Base-by-base conservation (phyloP, 2,329 filamentous ascomycete species). In the Xylariaceae sp. region DNA sequence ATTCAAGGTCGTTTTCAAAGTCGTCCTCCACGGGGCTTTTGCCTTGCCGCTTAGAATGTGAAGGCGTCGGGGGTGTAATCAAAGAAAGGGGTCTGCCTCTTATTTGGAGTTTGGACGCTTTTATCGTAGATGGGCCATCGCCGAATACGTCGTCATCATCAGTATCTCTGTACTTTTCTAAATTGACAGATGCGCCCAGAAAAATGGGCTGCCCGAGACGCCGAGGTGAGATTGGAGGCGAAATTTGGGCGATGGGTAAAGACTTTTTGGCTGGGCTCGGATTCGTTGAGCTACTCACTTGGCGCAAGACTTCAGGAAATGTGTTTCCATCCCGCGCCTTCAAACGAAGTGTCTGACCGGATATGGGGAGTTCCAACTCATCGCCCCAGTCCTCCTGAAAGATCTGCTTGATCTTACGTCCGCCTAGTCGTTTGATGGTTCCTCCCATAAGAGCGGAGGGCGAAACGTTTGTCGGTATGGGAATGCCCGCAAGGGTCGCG, bases 401-500 rank as follows among this genome's bases (percentile, higher is more conserved):
- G 41, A 86, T 83, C 66, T 83, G 87, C 65, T 84, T 86, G 26
- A 87, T 78, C 65, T 86, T 90, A 62, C 83, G 81, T 56, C 84
- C 84, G 48, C 91, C 91, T 35, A 97, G 78, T 63, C 91, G 81
- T 74, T 95, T 95, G 68, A 97, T 97, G 7, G 91, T 92, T 50
- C 94, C 94, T 51, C 92, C 92, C 69, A 94, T 82, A 42, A 99
- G 76, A 32, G 94, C 94, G 26, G 92, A 96, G 32, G 88, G 84
- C 1, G 92, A 91, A 34, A 97, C 84, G 68, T 91, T 91, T 50
- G 83, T 77, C 31, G 94, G 94, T 53, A 97, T 83, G 5, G 94
- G 92, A 60, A 99, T 96, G 62, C 94, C 94, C 30, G 91, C 91
- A 68, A 85, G 86, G 66, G 90, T 88, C 35, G 91, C 92, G 5